phyloP scores from a whole-genome alignment of 2,329 filamentous ascomycete species.

The Fusarium nelsonii region DNA sequence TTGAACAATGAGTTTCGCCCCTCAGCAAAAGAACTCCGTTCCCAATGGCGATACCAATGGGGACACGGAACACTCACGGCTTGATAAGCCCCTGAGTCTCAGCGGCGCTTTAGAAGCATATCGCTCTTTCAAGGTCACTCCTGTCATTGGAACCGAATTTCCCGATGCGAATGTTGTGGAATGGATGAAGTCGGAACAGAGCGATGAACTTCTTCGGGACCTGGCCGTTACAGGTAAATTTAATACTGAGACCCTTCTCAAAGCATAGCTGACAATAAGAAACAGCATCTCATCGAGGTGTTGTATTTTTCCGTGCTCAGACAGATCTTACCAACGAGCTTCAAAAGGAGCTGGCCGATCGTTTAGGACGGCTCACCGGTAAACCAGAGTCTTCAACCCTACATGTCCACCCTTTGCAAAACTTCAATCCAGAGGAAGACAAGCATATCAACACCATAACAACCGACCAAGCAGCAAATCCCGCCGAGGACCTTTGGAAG shows the following conservation, averaged over 20 bases:
- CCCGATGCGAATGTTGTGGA: not conserved
- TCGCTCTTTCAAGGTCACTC: not conserved
- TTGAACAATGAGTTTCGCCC: not conserved
- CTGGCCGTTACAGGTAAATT: not conserved
- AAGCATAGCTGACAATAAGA: not conserved
- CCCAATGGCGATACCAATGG: not conserved
- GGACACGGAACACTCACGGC: not conserved
- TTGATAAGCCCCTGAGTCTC: not conserved
- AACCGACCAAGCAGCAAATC: not conserved
- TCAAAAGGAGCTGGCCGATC: not conserved
- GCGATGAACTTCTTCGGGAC: not conserved
- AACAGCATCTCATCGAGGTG: constrained; percentile 1
- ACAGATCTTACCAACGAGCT: not conserved
- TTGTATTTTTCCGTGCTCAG: constrained; percentile 2
- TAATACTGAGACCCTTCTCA: too few species aligned
- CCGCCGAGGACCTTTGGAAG: constrained; percentile 9
- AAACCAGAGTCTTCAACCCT: constrained; percentile 3
- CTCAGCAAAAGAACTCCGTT: not conserved
- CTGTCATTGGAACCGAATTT: constrained; percentile 7
- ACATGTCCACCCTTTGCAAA: not conserved
- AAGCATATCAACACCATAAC: constrained; percentile 14
- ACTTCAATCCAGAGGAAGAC: constrained; percentile 5
- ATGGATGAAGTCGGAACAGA: not conserved
- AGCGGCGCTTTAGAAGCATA: not conserved
- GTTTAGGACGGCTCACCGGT: not conserved